Conservation (phyloP, 441 rosid genomes). For the Jatropha multifida region DNA sequence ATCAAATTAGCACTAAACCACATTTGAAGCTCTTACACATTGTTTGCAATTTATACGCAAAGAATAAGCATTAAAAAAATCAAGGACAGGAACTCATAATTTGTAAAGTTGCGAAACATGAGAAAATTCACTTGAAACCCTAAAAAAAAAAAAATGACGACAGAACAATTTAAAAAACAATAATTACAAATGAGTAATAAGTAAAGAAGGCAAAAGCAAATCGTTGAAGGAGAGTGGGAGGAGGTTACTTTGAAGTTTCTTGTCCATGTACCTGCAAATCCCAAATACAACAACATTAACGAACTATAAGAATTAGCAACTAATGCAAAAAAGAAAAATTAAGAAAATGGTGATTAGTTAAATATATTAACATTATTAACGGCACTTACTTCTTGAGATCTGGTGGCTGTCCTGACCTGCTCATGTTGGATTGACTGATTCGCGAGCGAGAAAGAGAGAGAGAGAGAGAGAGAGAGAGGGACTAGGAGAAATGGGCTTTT, state of each 20-base stretch:
- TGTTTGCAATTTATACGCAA: too few species aligned
- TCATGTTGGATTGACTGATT: slow-evolving; percentile 32
- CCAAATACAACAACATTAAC: not conserved
- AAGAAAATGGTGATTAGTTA: not conserved
- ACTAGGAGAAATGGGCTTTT: not conserved
- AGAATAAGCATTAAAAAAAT: too few species aligned
- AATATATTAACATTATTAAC: not conserved
- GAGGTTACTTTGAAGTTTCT: slow-evolving; percentile 61
- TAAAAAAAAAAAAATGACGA: not conserved
- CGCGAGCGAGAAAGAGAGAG: not conserved
- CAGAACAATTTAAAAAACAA: not conserved
- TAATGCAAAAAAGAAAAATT: not conserved
- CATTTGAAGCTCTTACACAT: too few species aligned
- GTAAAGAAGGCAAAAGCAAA: not conserved
- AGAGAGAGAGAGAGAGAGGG: not conserved
- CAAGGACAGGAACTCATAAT: too few species aligned
- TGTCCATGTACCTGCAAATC: slow-evolving; percentile 63
- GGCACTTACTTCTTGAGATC: slow-evolving; percentile 63
- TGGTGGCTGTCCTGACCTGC: slow-evolving; percentile 83
- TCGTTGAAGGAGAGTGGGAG: not conserved
- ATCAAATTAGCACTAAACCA: too few species aligned
- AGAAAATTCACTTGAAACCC: not conserved
- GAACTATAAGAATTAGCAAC: not conserved
- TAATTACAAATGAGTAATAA: not conserved
- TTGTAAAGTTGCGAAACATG: too few species aligned